Percentiles rank a stretch among this genome's conserved stretches.
Conservation (phyloP, 805 yeast genomes). For the Saccharomyces jurei region DNA sequence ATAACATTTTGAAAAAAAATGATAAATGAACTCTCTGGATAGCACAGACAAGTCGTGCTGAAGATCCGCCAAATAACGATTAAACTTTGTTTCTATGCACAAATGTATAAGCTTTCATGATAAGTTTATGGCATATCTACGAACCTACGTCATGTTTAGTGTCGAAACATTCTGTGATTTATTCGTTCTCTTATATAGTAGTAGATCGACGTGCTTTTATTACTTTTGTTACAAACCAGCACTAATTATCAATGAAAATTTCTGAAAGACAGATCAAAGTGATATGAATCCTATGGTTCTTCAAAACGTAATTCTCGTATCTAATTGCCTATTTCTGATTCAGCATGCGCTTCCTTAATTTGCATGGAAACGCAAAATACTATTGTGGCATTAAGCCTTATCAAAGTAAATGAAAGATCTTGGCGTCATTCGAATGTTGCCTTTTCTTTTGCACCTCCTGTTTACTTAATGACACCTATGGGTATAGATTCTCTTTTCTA, state of each 20-base stretch:
- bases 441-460: background rate
- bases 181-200: background rate
- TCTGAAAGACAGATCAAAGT: background rate
- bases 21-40: too few species aligned
- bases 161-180: too few species aligned
- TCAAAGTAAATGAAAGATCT: background rate
- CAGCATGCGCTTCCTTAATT: background rate
- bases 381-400: background rate
- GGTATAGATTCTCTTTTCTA: slow-evolving; percentile 16
- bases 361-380: background rate
- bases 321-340: background rate
- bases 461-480: background rate
- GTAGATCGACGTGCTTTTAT: background rate
- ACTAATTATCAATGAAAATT: background rate
- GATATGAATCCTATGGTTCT: background rate
- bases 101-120: too few species aligned
- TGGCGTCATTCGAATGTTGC: background rate
- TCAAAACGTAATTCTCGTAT: background rate
- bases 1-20: too few species aligned
- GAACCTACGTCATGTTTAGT: too few species aligned
- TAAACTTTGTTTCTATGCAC: too few species aligned
- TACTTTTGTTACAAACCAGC: background rate
- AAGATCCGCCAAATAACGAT: too few species aligned
- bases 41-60: too few species aligned
- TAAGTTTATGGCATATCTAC: too few species aligned